Conservation (phyloP, 2,329 filamentous ascomycete species). For the Stagonosporopsis tanaceti region DNA sequence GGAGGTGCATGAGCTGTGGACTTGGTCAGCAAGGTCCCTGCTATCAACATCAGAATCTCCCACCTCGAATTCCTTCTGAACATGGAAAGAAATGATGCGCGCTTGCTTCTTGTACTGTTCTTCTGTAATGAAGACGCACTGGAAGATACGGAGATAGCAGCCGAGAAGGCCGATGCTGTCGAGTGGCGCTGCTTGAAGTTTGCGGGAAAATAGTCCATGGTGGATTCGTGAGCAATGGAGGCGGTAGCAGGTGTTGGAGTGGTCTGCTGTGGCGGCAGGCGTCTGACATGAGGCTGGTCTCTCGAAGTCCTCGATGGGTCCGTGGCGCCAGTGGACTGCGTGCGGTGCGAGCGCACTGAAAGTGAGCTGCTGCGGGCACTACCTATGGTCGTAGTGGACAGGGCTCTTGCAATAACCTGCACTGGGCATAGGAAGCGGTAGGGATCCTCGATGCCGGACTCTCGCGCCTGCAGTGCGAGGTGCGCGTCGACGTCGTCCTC, state of each 20-base stretch:
- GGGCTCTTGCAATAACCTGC: conserved; percentile 35
- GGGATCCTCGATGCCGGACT: conserved; percentile 45
- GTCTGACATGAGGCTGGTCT: conserved; percentile 33
- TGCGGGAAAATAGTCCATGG: conserved; percentile 27
- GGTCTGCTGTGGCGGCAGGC: conserved; percentile 30
- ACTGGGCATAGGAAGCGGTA: conserved; percentile 39
- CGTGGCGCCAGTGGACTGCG: conserved; percentile 46
- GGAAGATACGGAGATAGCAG: conserved; percentile 32
- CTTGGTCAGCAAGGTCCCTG: conserved; percentile 24
- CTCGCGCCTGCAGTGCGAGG: conserved; percentile 36
- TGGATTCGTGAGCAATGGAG: conserved; percentile 30
- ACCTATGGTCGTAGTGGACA: conserved; percentile 41
- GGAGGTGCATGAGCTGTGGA: conserved; percentile 35
- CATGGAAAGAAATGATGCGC: conserved; percentile 40
- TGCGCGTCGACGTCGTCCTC: conserved; percentile 45
- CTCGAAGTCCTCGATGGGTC: conserved; percentile 44
- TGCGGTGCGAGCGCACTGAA: conserved; percentile 46
- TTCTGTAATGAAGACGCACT: conserved; percentile 31
- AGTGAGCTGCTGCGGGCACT: conserved; percentile 45
- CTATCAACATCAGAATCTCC: conserved; percentile 4
- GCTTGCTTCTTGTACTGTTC: conserved; percentile 35
- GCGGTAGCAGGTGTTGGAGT: conserved; percentile 26
- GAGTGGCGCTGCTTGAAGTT: conserved; percentile 32
- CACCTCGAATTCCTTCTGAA: conserved; percentile 45
- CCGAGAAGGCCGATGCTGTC: conserved; percentile 31